phyloP scores from a whole-genome alignment of 352 stramenopile species.

The Phytophthora idaei region DNA sequence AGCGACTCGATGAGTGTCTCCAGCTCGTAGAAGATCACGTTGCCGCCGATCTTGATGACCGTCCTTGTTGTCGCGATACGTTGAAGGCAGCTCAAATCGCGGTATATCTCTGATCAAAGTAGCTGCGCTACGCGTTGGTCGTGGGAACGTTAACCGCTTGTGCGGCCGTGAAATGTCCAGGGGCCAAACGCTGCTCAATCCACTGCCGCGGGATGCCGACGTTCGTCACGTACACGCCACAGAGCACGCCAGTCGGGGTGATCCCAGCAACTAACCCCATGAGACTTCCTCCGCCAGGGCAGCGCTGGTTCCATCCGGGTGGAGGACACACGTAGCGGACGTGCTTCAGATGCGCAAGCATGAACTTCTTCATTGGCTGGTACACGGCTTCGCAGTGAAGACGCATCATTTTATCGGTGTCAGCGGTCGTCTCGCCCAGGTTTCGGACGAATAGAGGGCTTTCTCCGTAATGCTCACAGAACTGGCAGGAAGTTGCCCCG shows the following conservation, averaged over 20 bases:
- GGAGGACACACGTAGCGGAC: neutral
- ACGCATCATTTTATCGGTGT: neutral
- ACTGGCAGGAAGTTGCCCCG: neutral
- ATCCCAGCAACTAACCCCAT: neutral
- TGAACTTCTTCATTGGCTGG: neutral
- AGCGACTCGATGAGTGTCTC: too few relatives aligned
- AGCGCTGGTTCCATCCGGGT: neutral
- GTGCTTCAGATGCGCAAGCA: neutral
- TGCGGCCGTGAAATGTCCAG: neutral
- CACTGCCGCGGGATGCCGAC: neutral
- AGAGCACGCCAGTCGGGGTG: slow-evolving; percentile 1
- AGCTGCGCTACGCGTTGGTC: neutral
- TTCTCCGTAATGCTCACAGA: neutral
- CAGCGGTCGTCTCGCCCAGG: neutral
- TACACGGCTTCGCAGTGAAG: neutral
- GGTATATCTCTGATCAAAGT: neutral
- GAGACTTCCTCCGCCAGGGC: neutral
- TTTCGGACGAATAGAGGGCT: neutral
- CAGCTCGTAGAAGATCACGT: too few relatives aligned
- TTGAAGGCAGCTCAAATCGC: neutral
- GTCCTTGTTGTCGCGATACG: too few relatives aligned
- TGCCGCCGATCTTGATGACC: too few relatives aligned
- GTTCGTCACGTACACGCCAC: neutral
- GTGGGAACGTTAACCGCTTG: neutral
- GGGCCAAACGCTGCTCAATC: neutral